Percentiles rank a stretch among this genome's conserved stretches.
These are phyloP conservation scores for Sugiyamaella xylanicola DNA, from an alignment of 1,139 yeast species.

Conservation along the genomic window DNA sequence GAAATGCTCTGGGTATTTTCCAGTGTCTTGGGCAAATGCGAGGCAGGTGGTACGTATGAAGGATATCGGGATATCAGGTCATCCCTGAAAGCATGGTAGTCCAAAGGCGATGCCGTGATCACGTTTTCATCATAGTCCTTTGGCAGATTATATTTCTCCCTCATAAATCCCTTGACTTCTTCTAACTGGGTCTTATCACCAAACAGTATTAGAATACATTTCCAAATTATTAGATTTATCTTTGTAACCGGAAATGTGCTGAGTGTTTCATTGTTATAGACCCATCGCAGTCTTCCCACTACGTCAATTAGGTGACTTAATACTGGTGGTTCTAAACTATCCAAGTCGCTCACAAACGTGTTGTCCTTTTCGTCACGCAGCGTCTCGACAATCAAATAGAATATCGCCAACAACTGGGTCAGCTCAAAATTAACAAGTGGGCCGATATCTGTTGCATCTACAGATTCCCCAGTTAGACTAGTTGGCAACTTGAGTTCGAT, in stretches of 20 bases:
- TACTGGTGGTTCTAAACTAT: constrained; percentile 42
- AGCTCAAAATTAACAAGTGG: constrained; percentile 38
- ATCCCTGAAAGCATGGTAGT: constrained; percentile 75
- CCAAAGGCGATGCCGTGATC: constrained; percentile 69
- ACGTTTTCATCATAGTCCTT: constrained; percentile 33
- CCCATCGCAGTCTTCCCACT: constrained; percentile 71
- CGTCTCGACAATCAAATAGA: constrained; percentile 53
- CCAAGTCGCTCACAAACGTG: constrained; percentile 37
- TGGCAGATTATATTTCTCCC: constrained; percentile 49
- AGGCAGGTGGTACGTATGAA: constrained; percentile 55
- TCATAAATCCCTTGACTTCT: constrained; percentile 55
- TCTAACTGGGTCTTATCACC: constrained; percentile 56
- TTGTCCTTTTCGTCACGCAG: constrained; percentile 34
- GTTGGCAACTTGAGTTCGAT: constrained; percentile 30
- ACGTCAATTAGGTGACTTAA: constrained; percentile 52
- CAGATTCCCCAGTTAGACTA: constrained; percentile 19
- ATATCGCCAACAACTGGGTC: constrained; percentile 52
- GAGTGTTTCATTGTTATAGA: constrained; percentile 24
- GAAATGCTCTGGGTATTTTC: constrained; percentile 50
- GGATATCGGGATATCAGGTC: constrained; percentile 79
- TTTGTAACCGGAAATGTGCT: constrained; percentile 47
- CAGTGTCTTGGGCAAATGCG: constrained; percentile 48
- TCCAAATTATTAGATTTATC: constrained; percentile 55
- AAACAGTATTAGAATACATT: constrained; percentile 61
- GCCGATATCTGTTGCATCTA: constrained; percentile 17